Conservation (phyloP, 2,329 filamentous ascomycete genomes). For the Diaporthe sp. region DNA sequence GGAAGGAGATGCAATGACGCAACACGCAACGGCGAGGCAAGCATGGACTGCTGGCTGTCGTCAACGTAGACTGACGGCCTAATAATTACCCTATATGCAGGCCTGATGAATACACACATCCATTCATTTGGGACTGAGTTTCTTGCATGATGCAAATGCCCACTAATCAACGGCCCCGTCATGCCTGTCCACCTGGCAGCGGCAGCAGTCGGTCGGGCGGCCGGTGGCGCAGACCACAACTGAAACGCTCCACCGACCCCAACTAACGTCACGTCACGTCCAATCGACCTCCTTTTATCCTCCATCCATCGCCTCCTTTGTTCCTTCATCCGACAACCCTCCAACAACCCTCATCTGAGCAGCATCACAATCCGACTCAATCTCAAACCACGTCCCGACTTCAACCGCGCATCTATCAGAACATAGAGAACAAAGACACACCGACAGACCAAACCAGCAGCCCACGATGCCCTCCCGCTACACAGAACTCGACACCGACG, state of each 20-base stretch:
- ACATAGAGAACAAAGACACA: not conserved
- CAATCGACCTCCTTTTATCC: constrained; percentile 3
- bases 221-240: constrained; percentile 25
- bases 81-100: not conserved
- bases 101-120: not conserved
- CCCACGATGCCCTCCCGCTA: constrained; percentile 40
- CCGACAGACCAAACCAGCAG: not conserved
- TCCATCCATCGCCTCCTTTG: not conserved
- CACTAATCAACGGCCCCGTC: constrained; percentile 13
- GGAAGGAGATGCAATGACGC: not conserved
- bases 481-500: constrained; percentile 48
- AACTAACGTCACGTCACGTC: constrained; percentile 7
- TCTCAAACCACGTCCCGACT: not conserved
- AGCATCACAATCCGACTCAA: not conserved
- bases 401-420: not conserved
- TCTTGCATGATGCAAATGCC: not conserved
- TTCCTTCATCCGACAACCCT: not conserved
- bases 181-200: constrained; percentile 17
- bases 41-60: not conserved
- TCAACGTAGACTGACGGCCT: not conserved
- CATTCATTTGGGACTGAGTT: not conserved
- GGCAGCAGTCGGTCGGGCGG: not conserved
- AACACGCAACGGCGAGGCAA: not conserved
- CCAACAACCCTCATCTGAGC: constrained; percentile 7
- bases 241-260: constrained; percentile 27